phyloP scores from a whole-genome alignment of 306 rosid genomes.

The Psophocarpus tetragonolobus region DNA sequence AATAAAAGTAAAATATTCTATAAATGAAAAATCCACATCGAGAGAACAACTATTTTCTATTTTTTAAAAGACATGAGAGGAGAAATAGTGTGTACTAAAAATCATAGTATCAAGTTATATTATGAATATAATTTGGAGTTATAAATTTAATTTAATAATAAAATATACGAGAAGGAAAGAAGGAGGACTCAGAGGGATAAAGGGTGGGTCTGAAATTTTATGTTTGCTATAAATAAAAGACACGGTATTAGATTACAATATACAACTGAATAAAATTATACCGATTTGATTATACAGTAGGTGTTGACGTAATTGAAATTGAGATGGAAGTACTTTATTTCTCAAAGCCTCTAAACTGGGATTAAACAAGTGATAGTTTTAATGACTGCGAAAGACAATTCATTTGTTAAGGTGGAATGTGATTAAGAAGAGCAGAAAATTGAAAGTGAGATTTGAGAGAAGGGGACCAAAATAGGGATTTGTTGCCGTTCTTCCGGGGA shows the following conservation, averaged over 20 bases:
- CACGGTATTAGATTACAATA: neutral
- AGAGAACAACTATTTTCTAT: neutral
- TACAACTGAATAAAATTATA: neutral
- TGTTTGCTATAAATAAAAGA: neutral
- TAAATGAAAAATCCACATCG: neutral
- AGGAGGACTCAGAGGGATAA: no score
- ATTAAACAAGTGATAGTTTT: neutral
- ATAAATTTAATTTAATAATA: no score
- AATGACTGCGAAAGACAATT: neutral
- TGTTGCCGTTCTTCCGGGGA: conserved; percentile 35
- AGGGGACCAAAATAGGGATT: conserved; percentile 7
- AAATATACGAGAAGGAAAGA: no score
- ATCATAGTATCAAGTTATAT: neutral
- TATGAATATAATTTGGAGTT: no score
- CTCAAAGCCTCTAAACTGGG: neutral
- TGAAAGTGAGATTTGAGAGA: conserved; percentile 18
- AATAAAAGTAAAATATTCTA: neutral
- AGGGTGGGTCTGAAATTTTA: no score
- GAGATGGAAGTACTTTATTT: neutral
- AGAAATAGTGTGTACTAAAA: neutral
- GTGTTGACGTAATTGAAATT: conserved; percentile 1
- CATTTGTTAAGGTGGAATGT: neutral
- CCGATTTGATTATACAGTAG: neutral
- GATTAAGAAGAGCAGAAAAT: neutral
- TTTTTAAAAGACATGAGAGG: neutral